Conservation (phyloP, 257 asterid genomes). For the Jasminum sambac region DNA sequence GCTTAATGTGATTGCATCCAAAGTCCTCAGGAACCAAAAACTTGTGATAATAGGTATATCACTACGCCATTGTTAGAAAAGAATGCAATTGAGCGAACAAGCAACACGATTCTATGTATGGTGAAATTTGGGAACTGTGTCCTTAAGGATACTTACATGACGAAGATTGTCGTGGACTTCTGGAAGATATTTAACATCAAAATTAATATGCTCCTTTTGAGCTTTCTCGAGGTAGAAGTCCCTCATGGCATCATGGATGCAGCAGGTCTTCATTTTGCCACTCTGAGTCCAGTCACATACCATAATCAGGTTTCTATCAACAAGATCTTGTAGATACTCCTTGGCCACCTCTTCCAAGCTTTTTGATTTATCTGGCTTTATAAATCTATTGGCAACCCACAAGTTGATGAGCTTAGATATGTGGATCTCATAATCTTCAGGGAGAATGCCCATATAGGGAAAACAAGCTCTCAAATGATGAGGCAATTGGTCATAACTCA, state of each 20-base stretch:
- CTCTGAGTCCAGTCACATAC: not conserved
- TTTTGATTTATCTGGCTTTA: not conserved
- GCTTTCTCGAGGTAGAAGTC: slow-evolving; percentile 28
- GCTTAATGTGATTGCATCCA: slow-evolving; percentile 18
- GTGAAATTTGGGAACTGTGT: not conserved
- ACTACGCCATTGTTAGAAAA: not conserved
- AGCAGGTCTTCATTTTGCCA: slow-evolving; percentile 10
- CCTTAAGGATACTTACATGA: slow-evolving; percentile 17
- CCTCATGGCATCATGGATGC: slow-evolving; percentile 9
- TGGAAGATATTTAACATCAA: not conserved
- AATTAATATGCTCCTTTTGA: slow-evolving; percentile 21
- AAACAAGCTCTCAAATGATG: slow-evolving; percentile 16
- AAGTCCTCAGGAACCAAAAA: slow-evolving; percentile 14
- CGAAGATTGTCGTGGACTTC: no score
- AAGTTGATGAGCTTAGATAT: slow-evolving; percentile 10
- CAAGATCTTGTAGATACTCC: slow-evolving; percentile 7
- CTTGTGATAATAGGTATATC: no score
- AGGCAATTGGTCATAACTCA: slow-evolving; percentile 2
- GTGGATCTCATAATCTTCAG: slow-evolving; percentile 7
- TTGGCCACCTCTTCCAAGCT: no score
- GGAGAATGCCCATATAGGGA: slow-evolving; percentile 10
- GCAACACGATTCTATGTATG: no score
- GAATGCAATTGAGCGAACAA: not conserved
- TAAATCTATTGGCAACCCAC: slow-evolving; percentile 11
- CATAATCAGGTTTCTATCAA: slow-evolving; percentile 13